Conservation (phyloP, 768 basidiomycete genomes). For the Psilocybe azurescens region DNA sequence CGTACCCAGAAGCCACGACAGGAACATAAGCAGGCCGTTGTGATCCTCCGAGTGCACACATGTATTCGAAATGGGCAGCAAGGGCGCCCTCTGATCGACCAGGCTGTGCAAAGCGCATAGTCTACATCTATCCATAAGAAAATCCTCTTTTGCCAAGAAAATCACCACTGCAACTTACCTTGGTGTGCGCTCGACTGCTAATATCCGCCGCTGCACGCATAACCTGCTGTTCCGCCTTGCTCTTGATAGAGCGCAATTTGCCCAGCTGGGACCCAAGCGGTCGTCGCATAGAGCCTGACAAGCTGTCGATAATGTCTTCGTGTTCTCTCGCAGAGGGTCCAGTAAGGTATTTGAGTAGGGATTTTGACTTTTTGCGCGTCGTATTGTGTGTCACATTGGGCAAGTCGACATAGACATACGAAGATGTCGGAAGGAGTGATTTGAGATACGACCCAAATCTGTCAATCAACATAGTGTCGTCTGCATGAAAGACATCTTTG, state of each 20-base stretch:
- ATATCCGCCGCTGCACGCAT: slow-evolving; percentile 90
- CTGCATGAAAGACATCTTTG: slow-evolving; percentile 73
- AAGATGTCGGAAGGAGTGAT: slow-evolving; percentile 51
- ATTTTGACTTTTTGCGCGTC: slow-evolving; percentile 46
- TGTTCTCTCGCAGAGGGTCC: slow-evolving; percentile 46
- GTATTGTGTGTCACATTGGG: slow-evolving; percentile 34
- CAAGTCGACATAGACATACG: slow-evolving; percentile 58
- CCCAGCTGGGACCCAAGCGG: slow-evolving; percentile 75
- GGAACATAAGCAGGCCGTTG: slow-evolving; percentile 96
- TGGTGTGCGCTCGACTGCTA: slow-evolving; percentile 84
- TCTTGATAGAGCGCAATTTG: slow-evolving; percentile 79
- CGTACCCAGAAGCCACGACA: slow-evolving; percentile 93
- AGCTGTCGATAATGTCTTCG: slow-evolving; percentile 57
- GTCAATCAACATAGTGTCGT: slow-evolving; percentile 67
- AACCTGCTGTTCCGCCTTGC: slow-evolving; percentile 70
- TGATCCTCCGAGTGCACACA: slow-evolving; percentile 78
- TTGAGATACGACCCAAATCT: slow-evolving; percentile 64
- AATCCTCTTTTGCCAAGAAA: background rate
- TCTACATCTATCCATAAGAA: slow-evolving; percentile 44
- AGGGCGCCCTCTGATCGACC: slow-evolving; percentile 46
- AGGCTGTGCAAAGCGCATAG: slow-evolving; percentile 76
- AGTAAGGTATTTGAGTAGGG: slow-evolving; percentile 59
- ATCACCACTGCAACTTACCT: slow-evolving; percentile 49
- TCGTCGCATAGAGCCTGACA: slow-evolving; percentile 49
- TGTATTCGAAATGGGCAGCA: slow-evolving; percentile 88